These are phyloP conservation scores for Orobanche coerulescens DNA, from an alignment of 257 asterid genomes.

Conservation along the genomic window DNA sequence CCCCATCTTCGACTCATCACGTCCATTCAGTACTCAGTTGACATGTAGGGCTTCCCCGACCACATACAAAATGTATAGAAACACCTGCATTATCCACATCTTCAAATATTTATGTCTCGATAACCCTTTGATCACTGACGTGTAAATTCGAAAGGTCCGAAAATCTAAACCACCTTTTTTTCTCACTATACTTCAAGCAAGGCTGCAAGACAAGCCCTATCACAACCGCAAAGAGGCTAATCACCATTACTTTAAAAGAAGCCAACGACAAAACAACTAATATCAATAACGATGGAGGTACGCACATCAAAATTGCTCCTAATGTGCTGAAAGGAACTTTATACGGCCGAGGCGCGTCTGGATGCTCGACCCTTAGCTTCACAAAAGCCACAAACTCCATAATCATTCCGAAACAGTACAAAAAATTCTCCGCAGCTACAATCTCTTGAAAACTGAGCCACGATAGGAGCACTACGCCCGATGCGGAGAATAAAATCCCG, in stretches of 20 bases:
- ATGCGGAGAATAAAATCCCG: constrained; percentile 54
- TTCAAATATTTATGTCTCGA: constrained; percentile 9
- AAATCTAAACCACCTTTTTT: constrained; percentile 39
- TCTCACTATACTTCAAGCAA: constrained; percentile 36
- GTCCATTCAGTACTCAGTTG: no score
- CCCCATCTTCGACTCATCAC: no score
- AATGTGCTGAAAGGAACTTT: constrained; percentile 44
- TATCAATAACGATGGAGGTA: constrained; percentile 44
- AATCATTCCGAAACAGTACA: constrained; percentile 62
- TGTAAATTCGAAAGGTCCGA: constrained; percentile 28
- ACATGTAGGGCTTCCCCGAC: no score
- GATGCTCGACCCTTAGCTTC: constrained; percentile 49
- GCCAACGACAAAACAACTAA: constrained; percentile 44
- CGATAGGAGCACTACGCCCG: constrained; percentile 50
- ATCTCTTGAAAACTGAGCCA: constrained; percentile 74
- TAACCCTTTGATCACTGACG: constrained; percentile 11
- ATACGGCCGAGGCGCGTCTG: constrained; percentile 45
- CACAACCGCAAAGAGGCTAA: constrained; percentile 39
- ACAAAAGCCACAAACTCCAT: constrained; percentile 60
- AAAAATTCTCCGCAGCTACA: constrained; percentile 59
- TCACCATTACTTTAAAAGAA: constrained; percentile 39
- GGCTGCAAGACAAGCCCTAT: constrained; percentile 50
- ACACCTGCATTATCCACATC: not conserved
- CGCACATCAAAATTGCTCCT: constrained; percentile 40
- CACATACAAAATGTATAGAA: not conserved